Evolutionary conservation across 2,329 filamentous ascomycete genomes (phyloP), one percentile per base, ranked within the genome.

Genomic region (Paraphoma chrysanthemicola): DNA sequence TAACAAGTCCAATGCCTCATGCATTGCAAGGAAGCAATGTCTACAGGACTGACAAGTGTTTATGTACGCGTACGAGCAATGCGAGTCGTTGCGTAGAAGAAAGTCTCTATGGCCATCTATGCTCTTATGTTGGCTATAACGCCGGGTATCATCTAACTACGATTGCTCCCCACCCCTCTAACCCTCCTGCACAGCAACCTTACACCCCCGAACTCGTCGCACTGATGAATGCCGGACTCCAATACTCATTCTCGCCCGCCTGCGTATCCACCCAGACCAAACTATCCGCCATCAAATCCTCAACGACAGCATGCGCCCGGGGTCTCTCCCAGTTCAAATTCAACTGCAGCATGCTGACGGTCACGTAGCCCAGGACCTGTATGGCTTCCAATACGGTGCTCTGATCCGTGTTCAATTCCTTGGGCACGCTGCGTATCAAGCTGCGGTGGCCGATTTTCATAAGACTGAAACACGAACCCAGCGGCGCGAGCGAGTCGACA

Each of bases 231-330:
- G 89, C 88, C 0, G 91, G 91, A 56, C 88, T 91, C 95, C 95
- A 99, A 70, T 97, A 99, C 77, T 98, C 93, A 77, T 89, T 93
- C 79, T 98, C 94, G 8, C 86, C 83, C 33, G 83, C 88, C 79
- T 97, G 93, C 64, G 86, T 87, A 77, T 99, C 95, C 6, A 98
- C 88, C 95, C 95, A 99, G 12, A 99, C 86, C 81, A 99, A 86
- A 50, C 93, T 92, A 69, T 96, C 92, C 0, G 89, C 88, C 49
- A 98, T 83, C 33, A 99, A 80, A 76, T 99, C 95, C 60, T 97
- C 92, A 49, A 98, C 85, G 1, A 94, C 93, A 0, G 95, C 97
- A 73, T 90, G 85, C n/a, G 92, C 91, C 62, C 95, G 84, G 6
- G 93, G 90, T 44, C 86, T 82, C 64, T 94, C 89, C 95, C 95